phyloP scores from a whole-genome alignment of 2,329 filamentous ascomycete genomes.

The Cladosporium sp. region DNA sequence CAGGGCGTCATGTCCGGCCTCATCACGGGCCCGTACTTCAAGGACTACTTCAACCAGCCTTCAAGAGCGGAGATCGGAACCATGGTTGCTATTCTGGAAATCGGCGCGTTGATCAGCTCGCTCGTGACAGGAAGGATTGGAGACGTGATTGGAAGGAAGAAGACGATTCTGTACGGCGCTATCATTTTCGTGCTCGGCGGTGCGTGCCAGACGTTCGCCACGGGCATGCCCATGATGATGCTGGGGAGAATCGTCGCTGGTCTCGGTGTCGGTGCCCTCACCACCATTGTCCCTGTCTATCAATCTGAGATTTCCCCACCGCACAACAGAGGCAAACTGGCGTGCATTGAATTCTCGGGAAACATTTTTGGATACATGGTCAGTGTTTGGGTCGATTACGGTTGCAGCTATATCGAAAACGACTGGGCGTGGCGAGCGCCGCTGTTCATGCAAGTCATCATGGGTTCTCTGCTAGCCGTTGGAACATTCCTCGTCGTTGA shows the following conservation, averaged over 20 bases:
- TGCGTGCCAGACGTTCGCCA: conserved; percentile 76
- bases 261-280: conserved; percentile 48
- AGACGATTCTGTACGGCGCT: conserved; percentile 90
- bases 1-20: conserved; percentile 79
- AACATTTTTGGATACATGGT: conserved; percentile 95
- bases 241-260: conserved; percentile 48
- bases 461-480: conserved; percentile 79
- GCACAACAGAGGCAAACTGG: conserved; percentile 91
- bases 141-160: conserved; percentile 83
- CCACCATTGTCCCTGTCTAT: conserved; percentile 51
- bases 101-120: conserved; percentile 89
- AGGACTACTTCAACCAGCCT: conserved; percentile 87
- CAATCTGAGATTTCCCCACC: conserved; percentile 70
- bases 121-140: conserved; percentile 82
- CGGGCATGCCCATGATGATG: conserved; percentile 82
- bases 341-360: conserved; percentile 96
- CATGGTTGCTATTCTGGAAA: conserved; percentile 94
- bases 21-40: conserved; percentile 76
- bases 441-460: conserved; percentile 86
- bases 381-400: conserved; percentile 98
- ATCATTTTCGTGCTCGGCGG: conserved; percentile 83
- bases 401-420: conserved; percentile 83
- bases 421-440: conserved; percentile 89
- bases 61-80: conserved; percentile 84
- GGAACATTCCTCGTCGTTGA: conserved; percentile 94